Evolutionary conservation across 148 eudicot species (phyloP), one percentile per base, ranked within the genome.

Genomic region (Vaccinium vitisidaea): DNA sequence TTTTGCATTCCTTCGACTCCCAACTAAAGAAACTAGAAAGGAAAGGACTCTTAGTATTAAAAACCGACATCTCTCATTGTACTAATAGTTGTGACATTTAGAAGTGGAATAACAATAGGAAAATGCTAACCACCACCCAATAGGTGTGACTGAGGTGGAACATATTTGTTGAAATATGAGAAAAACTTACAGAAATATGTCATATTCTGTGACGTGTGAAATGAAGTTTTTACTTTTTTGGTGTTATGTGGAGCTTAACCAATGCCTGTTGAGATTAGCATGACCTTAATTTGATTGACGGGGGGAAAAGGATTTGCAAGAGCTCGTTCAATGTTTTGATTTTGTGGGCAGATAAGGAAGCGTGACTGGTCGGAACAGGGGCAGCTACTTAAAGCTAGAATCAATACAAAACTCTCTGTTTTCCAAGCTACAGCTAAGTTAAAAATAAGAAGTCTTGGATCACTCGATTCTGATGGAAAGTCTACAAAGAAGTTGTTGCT

Each of bases 301-400:
- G 12, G 50, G 15, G 23, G 13, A 83, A 55, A n/a, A 7, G 32
- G 56, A 54, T 8, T 32, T 56, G 27, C 36, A 80, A 58, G 77
- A 52, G 48, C 30, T 83, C 59, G 54, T 83, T 83, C 82, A 74
- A 83, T 83, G 61, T 48, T 52, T 80, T 83, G 55, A 43, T 86
- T 55, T 77, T 81, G 55, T 86, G 89, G 89, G 89, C 94, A 97
- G 99, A 88, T 94, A 89, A 91, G 95, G 91, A 97, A 92, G 95
- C 89, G 95, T 81, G 99, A 95, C 71, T 97, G 98, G 98, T 88
- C 94, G 1, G 96, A 94, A 84, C 96, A 95, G 78, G 98, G 98
- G 74, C 90, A 92, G 36, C 85, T 80, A 46, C 87, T 97, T 75
- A 97, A 95, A 92, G 91, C 91, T 56, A 93, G 96, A 78, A 90